A percentile compares a stretch with the other conserved stretches of the same genome.
These are phyloP conservation scores for Solanum sitiens DNA, from an alignment of 257 asterid species.

Conservation along the genomic window DNA sequence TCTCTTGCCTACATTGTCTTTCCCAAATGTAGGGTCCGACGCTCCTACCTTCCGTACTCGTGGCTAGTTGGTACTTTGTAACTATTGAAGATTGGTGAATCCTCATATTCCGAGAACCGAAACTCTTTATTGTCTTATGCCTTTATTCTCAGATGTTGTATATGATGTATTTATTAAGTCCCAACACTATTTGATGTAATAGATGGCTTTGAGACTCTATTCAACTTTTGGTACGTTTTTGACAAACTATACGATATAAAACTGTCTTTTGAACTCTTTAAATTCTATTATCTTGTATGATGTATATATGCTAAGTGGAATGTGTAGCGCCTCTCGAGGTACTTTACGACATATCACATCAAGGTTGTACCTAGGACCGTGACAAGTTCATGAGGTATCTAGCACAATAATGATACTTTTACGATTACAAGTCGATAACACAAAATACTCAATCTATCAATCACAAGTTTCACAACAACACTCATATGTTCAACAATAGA, in stretches of 20 bases:
- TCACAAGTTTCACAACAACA: background rate
- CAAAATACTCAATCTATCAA: too few species aligned
- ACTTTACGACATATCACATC: background rate
- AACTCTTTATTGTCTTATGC: background rate
- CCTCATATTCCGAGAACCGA: background rate
- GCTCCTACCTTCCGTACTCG: background rate
- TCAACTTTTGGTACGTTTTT: too few species aligned
- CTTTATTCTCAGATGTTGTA: background rate
- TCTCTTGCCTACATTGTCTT: background rate
- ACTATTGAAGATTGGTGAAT: background rate
- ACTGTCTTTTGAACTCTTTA: too few species aligned
- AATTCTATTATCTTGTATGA: background rate
- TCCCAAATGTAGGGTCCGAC: background rate
- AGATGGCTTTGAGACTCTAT: background rate
- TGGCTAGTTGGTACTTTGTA: background rate
- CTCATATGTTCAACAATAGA: background rate
- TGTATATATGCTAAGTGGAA: background rate
- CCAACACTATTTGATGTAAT: background rate
- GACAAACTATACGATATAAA: background rate
- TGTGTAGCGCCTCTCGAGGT: background rate
- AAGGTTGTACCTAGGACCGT: background rate
- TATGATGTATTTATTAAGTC: background rate
- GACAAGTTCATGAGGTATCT: background rate
- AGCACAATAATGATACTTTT: background rate
- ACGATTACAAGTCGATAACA: background rate